phyloP scores from a whole-genome alignment of 2,329 filamentous ascomycete species.

The Podosphaera leucotricha region DNA sequence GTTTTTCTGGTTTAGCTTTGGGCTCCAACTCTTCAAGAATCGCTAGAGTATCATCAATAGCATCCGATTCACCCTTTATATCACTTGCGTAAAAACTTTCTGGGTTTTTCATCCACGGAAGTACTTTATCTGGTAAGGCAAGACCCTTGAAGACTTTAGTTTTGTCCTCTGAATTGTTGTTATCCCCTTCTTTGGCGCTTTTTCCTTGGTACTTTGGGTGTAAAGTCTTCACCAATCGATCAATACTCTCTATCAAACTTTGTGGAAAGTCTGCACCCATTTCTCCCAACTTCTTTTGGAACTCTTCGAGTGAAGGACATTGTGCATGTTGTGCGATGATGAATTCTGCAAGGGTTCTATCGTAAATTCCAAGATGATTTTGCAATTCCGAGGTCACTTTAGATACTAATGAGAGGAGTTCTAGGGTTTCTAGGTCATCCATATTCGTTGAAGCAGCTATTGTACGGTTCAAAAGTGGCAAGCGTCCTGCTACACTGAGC shows the following conservation, averaged over 20 bases:
- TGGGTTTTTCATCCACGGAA: constrained; percentile 27
- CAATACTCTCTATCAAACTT: constrained; percentile 75
- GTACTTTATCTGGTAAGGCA: constrained; percentile 57
- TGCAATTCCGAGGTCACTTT: constrained; percentile 86
- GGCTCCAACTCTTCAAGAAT: constrained; percentile 67
- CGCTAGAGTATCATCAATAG: constrained; percentile 80
- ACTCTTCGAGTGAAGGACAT: constrained; percentile 45
- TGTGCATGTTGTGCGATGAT: constrained; percentile 75
- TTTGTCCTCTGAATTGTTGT: constrained; percentile 39
- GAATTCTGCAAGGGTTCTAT: constrained; percentile 92
- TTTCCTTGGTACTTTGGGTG: constrained; percentile 66
- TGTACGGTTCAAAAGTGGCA: no score
- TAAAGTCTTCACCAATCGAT: constrained; percentile 68
- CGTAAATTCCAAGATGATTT: constrained; percentile 75
- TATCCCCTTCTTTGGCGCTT: constrained; percentile 18
- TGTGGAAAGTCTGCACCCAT: constrained; percentile 65
- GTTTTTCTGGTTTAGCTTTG: constrained; percentile 24
- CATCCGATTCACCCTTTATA: constrained; percentile 27
- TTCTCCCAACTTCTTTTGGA: constrained; percentile 49
- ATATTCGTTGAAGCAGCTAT: constrained; percentile 8
- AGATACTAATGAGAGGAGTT: constrained; percentile 80
- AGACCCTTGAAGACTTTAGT: constrained; percentile 77
- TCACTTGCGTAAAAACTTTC: constrained; percentile 16
- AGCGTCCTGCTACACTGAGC: no score
- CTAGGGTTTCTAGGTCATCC: constrained; percentile 61